Percentiles rank a stretch among this genome's conserved stretches.
These are phyloP conservation scores for Funneliformis caledonium DNA, from an alignment of 371 early-diverging fungal genomes.

Conservation along the genomic window DNA sequence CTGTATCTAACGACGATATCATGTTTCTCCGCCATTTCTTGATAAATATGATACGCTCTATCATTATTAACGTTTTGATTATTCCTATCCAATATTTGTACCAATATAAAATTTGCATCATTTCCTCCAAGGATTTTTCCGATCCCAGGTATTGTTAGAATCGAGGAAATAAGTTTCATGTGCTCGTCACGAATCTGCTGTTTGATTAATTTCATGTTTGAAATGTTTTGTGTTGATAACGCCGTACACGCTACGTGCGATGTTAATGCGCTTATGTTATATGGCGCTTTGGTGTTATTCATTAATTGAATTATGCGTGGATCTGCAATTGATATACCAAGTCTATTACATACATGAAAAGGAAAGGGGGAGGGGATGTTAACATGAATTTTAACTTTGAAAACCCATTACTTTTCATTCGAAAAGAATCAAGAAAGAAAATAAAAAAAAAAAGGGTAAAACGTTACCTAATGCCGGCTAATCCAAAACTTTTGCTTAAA, in stretches of 20 bases:
- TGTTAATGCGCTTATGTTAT: slow-evolving; percentile 92
- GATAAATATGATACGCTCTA: slow-evolving; percentile 77
- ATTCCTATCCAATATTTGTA: slow-evolving; percentile 68
- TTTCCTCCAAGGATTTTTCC: slow-evolving; percentile 81
- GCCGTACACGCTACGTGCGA: slow-evolving; percentile 80
- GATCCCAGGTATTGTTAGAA: slow-evolving; percentile 57
- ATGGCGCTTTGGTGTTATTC: slow-evolving; percentile 97
- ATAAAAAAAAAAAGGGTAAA: too few relatives aligned
- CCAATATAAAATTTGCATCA: slow-evolving; percentile 95
- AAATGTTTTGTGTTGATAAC: slow-evolving; percentile 71
- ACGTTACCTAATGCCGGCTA: slow-evolving; percentile 88
- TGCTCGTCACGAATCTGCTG: slow-evolving; percentile 68
- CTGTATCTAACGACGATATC: slow-evolving; percentile 94
- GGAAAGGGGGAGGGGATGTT: not conserved
- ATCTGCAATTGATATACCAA: slow-evolving; percentile 87
- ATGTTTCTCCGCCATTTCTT: slow-evolving; percentile 76
- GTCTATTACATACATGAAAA: slow-evolving; percentile 42
- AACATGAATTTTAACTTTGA: not conserved
- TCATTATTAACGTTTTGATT: slow-evolving; percentile 70
- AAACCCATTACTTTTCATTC: too few relatives aligned
- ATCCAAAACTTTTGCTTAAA: slow-evolving; percentile 94
- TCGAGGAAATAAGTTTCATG: slow-evolving; percentile 57
- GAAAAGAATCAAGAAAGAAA: too few relatives aligned
- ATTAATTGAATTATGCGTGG: slow-evolving; percentile 82
- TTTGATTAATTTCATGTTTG: slow-evolving; percentile 68